Percentiles rank a stretch among this genome's conserved stretches.
phyloP scores from a whole-genome alignment of 75 land plant species.

The Cunninghamia lanceolata region DNA sequence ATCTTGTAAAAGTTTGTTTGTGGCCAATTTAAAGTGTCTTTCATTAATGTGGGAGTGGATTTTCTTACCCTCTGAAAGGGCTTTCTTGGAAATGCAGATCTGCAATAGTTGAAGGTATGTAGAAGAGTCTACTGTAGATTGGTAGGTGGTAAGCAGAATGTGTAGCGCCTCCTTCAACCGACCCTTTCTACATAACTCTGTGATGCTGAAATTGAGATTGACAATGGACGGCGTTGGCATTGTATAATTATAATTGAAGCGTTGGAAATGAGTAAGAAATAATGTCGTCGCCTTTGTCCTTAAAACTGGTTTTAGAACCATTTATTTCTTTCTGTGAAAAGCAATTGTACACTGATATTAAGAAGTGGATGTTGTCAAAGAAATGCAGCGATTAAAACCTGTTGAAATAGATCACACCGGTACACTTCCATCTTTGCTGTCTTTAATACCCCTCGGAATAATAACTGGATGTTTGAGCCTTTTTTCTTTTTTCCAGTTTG shows the following conservation, averaged over 20 bases:
- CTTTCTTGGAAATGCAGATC: not conserved
- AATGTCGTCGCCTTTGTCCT: not conserved
- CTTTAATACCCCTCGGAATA: no score
- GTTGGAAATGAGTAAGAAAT: not conserved
- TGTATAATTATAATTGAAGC: no score
- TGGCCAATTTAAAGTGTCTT: not conserved
- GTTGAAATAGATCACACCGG: no score
- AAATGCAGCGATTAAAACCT: no score
- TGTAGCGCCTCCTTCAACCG: not conserved
- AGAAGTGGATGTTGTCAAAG: no score
- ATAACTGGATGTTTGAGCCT: no score
- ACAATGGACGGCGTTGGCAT: not conserved
- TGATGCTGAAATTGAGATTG: not conserved
- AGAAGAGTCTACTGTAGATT: not conserved
- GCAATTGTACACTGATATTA: no score
- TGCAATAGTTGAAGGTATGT: not conserved
- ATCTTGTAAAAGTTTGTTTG: not conserved
- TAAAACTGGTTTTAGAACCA: no score
- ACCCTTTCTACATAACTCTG: not conserved
- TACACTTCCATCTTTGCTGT: no score
- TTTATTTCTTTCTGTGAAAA: no score
- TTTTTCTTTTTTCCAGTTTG: no score
- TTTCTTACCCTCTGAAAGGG: not conserved
- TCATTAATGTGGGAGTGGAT: not conserved
- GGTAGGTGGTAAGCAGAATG: not conserved